Conservation (phyloP, 2,329 filamentous ascomycete species). For the Penicillium frequentans region DNA sequence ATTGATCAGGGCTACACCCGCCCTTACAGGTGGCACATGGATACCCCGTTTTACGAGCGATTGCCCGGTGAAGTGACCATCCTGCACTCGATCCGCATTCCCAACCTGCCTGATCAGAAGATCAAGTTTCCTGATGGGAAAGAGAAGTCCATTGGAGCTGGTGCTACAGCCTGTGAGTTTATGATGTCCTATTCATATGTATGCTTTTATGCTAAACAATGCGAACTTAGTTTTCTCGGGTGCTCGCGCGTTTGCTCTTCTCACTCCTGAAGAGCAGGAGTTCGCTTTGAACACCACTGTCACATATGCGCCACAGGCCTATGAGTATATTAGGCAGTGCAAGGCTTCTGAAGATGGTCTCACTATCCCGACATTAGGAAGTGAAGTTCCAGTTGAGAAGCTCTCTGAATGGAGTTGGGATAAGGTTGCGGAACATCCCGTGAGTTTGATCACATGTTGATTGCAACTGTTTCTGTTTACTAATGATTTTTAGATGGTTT, state of each 20-base stretch:
- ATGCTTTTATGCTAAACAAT: neutral
- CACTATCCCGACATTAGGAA: constrained; percentile 4
- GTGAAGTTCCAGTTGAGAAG: constrained; percentile 4
- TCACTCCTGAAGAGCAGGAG: constrained; percentile 8
- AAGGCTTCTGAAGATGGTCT: constrained; percentile 8
- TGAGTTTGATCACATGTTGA: neutral
- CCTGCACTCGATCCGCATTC: constrained; percentile 8
- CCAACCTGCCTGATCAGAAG: constrained; percentile 8
- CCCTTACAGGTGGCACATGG: constrained; percentile 12
- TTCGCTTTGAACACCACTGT: constrained; percentile 12
- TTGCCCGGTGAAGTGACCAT: constrained; percentile 11
- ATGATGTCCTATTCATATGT: neutral
- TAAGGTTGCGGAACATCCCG: constrained; percentile 11
- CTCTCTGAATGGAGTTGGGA: constrained; percentile 7
- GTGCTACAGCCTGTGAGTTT: constrained; percentile 9
- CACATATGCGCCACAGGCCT: constrained; percentile 8
- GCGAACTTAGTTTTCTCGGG: constrained; percentile 5
- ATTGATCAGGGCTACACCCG: constrained; percentile 7
- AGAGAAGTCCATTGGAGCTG: constrained; percentile 6
- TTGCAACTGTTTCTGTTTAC: neutral
- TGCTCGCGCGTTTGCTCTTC: constrained; percentile 5
- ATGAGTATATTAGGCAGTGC: constrained; percentile 10
- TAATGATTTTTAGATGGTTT: constrained; percentile 4
- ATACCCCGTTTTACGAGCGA: constrained; percentile 11
- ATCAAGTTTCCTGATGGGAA: constrained; percentile 10